phyloP scores from a whole-genome alignment of 768 basidiomycete genomes.

The Suillus discolor region DNA sequence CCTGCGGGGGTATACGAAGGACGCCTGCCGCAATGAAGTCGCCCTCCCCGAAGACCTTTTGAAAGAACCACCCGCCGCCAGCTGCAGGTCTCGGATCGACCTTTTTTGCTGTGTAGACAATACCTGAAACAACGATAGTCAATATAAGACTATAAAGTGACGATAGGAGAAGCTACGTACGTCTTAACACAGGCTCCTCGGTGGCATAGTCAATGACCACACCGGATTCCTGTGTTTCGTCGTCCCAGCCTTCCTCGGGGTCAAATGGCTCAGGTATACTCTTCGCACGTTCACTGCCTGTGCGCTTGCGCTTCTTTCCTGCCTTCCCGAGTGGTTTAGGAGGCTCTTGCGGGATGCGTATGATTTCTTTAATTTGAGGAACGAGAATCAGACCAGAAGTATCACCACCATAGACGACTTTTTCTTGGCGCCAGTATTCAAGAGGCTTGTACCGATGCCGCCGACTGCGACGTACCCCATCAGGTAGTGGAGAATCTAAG shows the following conservation, averaged over 20 bases:
- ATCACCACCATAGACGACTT: conserved; percentile 76
- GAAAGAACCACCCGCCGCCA: conserved; percentile 77
- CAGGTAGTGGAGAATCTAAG: conserved; percentile 30
- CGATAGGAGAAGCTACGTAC: conserved; percentile 49
- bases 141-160: conserved; percentile 3
- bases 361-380: conserved; percentile 67
- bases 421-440: conserved; percentile 93
- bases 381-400: conserved; percentile 54
- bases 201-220: conserved; percentile 69
- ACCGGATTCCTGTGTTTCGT: conserved; percentile 66
- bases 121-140: conserved; percentile 47
- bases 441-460: conserved; percentile 74
- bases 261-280: conserved; percentile 36
- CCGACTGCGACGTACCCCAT: conserved; percentile 68
- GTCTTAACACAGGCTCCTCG: conserved; percentile 62
- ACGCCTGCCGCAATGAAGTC: conserved; percentile 92
- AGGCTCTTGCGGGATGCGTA: conserved; percentile 55
- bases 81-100: conserved; percentile 61
- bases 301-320: conserved; percentile 37
- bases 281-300: conserved; percentile 34
- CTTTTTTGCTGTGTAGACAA: conserved; percentile 76
- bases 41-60: conserved; percentile 90
- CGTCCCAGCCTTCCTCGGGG: conserved; percentile 86
- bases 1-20: conserved; percentile 75
- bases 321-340: conserved; percentile 48